These are phyloP conservation scores for Cyclostephanos invisitatus DNA, from an alignment of 108 stramenopile genomes.

Conservation along the genomic window DNA sequence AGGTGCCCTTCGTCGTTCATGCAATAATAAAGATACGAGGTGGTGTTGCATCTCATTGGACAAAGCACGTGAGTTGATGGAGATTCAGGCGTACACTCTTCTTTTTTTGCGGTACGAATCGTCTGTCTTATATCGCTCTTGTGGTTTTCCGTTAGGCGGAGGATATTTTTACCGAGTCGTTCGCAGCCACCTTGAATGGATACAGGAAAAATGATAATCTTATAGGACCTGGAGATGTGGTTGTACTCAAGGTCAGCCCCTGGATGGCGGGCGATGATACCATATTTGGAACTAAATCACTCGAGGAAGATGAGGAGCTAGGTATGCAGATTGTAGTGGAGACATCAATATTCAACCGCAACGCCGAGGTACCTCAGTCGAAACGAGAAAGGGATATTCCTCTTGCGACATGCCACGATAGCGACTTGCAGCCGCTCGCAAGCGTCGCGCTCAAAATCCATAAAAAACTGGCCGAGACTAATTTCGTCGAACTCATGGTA, in stretches of 20 bases:
- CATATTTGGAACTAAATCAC: constrained; percentile 22
- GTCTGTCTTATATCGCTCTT: neutral
- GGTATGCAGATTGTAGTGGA: constrained; percentile 53
- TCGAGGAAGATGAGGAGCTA: constrained; percentile 36
- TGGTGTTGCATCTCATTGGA: constrained; percentile 40
- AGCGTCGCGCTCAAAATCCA: constrained; percentile 35
- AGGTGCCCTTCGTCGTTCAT: constrained; percentile 71
- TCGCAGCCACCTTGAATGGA: constrained; percentile 31
- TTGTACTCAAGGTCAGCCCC: constrained; percentile 37
- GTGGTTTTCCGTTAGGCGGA: constrained; percentile 15
- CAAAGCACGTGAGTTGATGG: constrained; percentile 15
- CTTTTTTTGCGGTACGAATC: neutral
- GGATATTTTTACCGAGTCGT: constrained; percentile 40
- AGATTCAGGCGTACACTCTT: neutral
- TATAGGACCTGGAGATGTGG: constrained; percentile 46
- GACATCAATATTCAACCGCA: constrained; percentile 42
- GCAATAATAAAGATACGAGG: constrained; percentile 65
- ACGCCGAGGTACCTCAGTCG: constrained; percentile 20
- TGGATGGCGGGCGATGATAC: constrained; percentile 48
- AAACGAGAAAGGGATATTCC: constrained; percentile 13
- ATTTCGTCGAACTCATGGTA: constrained; percentile 31
- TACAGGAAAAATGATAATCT: constrained; percentile 8
- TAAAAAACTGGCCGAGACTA: constrained; percentile 20
- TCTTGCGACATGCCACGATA: constrained; percentile 31
- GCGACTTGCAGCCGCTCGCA: constrained; percentile 38